phyloP scores from a whole-genome alignment of 176 grass and related monocot species.

The Aegilops bicornis region DNA sequence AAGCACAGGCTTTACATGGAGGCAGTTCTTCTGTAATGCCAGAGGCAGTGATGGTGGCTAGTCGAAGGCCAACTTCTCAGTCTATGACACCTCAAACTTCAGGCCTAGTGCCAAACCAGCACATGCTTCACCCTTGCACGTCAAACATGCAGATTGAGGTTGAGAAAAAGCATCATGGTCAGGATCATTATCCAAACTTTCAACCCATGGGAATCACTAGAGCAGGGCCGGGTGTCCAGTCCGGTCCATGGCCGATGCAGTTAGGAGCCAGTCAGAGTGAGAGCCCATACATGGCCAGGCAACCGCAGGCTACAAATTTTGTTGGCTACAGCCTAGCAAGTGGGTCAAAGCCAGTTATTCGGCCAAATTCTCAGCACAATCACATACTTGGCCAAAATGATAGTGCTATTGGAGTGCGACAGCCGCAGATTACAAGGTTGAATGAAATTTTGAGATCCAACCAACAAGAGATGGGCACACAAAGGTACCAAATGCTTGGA shows the following conservation, averaged over 20 bases:
- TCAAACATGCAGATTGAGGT: background rate
- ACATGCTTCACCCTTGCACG: background rate
- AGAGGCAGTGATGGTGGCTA: background rate
- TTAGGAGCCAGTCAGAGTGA: background rate
- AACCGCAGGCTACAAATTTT: background rate
- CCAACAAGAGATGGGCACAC: slow-evolving; percentile 1
- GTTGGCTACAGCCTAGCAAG: background rate
- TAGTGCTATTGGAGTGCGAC: background rate
- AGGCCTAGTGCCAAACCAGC: background rate
- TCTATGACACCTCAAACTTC: background rate
- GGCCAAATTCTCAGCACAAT: background rate
- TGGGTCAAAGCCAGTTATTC: background rate
- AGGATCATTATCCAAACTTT: background rate
- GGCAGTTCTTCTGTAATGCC: slow-evolving; percentile 6
- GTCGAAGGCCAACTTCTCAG: background rate
- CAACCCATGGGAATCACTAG: background rate
- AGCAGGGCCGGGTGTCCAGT: background rate
- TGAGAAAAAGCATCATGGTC: background rate
- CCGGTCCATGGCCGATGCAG: background rate
- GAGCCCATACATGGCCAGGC: background rate
- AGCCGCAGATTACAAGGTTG: background rate
- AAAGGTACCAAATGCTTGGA: background rate
- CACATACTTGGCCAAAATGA: background rate
- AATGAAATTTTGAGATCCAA: slow-evolving; percentile 1
- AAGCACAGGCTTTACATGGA: background rate